Evolutionary conservation across 306 rosid genomes (phyloP).

Genomic region (Arachis stenosperma): DNA sequence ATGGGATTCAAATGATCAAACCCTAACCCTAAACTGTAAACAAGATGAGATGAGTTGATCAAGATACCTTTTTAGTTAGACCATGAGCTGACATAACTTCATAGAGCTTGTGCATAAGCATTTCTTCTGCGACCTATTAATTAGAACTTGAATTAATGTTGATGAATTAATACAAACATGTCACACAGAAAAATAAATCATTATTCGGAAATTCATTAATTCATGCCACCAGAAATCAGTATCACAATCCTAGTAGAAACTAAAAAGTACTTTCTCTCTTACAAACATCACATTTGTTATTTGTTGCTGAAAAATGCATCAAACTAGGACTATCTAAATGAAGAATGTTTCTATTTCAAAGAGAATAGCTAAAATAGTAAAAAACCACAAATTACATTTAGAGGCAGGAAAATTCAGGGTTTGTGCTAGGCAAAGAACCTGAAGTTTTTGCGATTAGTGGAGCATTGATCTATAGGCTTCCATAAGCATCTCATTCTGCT

Average conservation of each 20-base stretch:
- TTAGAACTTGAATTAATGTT: neutral
- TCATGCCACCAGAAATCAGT: conserved; percentile 3
- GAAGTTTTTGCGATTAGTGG: conserved; percentile 32
- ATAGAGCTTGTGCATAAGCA: conserved; percentile 46
- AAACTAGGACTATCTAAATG: neutral
- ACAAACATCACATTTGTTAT: neutral
- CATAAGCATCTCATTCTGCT: conserved; percentile 33
- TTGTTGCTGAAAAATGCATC: no score
- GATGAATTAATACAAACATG: neutral
- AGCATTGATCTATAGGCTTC: conserved; percentile 39
- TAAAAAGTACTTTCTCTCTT: neutral
- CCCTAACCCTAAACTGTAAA: neutral
- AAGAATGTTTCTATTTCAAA: neutral
- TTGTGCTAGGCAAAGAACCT: conserved; percentile 16
- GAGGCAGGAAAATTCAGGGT: neutral
- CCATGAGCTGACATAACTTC: conserved; percentile 36
- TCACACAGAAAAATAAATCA: neutral
- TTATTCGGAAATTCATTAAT: neutral
- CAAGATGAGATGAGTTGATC: neutral
- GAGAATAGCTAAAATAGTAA: no score
- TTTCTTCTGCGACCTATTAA: conserved; percentile 46
- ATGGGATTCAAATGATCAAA: neutral
- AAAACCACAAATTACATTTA: no score
- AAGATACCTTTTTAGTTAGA: conserved; percentile 23
- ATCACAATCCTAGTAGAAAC: neutral